Percentiles rank a stretch among this genome's conserved stretches.
These are phyloP conservation scores for Phycomyces blakesleeanus DNA, from an alignment of 192 early-diverging fungal genomes.

Conservation along the genomic window DNA sequence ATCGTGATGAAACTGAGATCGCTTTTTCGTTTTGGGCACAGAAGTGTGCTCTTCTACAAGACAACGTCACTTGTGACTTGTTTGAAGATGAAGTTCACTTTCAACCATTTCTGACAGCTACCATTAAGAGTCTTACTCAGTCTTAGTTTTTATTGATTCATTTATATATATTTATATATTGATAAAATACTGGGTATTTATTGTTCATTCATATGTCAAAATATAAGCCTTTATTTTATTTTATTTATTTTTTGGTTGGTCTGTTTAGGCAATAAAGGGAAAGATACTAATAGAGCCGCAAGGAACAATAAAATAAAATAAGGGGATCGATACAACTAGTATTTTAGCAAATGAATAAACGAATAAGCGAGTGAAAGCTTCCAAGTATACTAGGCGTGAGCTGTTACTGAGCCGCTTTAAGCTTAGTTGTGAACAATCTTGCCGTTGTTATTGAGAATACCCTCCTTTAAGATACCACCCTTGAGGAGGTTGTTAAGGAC, in stretches of 20 bases:
- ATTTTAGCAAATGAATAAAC: not conserved
- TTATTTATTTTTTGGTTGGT: not conserved
- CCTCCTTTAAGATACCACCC: too few species aligned
- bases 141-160: too few species aligned
- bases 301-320: not conserved
- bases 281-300: too few species aligned
- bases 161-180: too few species aligned
- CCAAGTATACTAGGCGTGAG: too few species aligned
- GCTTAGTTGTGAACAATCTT: not conserved
- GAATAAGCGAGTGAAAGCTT: too few species aligned
- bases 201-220: too few species aligned
- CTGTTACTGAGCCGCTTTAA: too few species aligned
- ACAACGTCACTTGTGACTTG: conserved; percentile 2
- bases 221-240: too few species aligned
- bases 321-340: not conserved
- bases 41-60: not conserved
- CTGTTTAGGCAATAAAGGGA: not conserved
- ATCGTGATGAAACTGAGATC: conserved; percentile 21
- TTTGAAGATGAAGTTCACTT: not conserved
- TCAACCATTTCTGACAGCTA: too few species aligned
- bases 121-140: too few species aligned
- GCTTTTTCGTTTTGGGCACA: not conserved
- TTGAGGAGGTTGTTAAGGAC: not conserved
- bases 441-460: not conserved
- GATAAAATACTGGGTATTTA: too few species aligned